Conservation (phyloP, 805 yeast genomes). For the Nakazawaea anatomiae region DNA sequence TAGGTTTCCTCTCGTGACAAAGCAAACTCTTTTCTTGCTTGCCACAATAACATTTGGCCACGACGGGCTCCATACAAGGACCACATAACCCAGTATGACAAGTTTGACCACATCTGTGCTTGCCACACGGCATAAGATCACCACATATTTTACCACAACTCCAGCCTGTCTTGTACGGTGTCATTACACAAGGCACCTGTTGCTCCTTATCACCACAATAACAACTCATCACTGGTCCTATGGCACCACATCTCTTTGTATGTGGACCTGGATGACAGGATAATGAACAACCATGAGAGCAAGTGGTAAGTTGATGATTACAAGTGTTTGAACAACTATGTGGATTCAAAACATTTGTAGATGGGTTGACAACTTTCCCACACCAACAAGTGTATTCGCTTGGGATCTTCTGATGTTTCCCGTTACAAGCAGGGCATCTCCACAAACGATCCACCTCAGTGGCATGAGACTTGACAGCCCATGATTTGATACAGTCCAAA, state of each 20-base stretch:
- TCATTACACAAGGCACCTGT: conserved; percentile 69
- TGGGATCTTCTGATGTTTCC: conserved; percentile 40
- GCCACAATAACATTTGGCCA: conserved; percentile 74
- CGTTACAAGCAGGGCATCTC: conserved; percentile 85
- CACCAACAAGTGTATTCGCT: conserved; percentile 79
- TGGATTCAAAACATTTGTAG: conserved; percentile 51
- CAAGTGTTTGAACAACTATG: conserved; percentile 91
- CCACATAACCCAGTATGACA: conserved; percentile 90
- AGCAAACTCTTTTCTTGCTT: conserved; percentile 32
- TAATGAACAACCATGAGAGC: conserved; percentile 71
- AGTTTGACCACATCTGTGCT: conserved; percentile 52
- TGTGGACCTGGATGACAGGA: conserved; percentile 91
- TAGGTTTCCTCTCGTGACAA: conserved; percentile 39
- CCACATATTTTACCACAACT: conserved; percentile 57
- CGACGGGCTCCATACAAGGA: conserved; percentile 46
- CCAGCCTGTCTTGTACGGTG: conserved; percentile 66
- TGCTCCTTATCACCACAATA: conserved; percentile 63
- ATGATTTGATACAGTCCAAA: conserved; percentile 73
- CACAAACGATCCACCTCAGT: conserved; percentile 55
- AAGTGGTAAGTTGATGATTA: conserved; percentile 42
- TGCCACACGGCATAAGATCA: conserved; percentile 61
- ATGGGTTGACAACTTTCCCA: conserved; percentile 69
- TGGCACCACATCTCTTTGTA: conserved; percentile 65
- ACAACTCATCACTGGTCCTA: conserved; percentile 67
- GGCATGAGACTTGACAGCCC: conserved; percentile 78